A percentile compares a stretch with the other conserved stretches of the same genome.
These are phyloP conservation scores for Tubosaeta sp. DNA, from an alignment of 768 basidiomycete genomes.

Conservation along the genomic window DNA sequence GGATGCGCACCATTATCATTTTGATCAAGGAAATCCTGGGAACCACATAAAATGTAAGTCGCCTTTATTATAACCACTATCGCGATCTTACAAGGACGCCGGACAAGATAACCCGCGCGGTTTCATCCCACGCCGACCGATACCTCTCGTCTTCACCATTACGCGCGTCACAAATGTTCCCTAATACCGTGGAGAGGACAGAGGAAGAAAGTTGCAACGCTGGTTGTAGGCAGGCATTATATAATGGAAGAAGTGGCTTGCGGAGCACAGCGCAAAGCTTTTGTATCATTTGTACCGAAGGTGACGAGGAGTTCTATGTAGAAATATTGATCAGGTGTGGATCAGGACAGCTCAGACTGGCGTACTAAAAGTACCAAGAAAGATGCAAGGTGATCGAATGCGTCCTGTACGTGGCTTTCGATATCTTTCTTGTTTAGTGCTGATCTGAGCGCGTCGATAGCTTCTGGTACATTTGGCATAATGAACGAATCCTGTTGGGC, in stretches of 20 bases:
- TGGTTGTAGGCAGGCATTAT: slow-evolving; percentile 34
- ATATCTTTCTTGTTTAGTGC: slow-evolving; percentile 27
- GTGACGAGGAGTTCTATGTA: slow-evolving; percentile 35
- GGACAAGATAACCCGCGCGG: slow-evolving; percentile 46
- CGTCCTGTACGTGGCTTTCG: slow-evolving; percentile 30
- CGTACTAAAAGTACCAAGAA: slow-evolving; percentile 43
- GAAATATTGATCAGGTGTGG: background rate
- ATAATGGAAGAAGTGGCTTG: slow-evolving; percentile 41
- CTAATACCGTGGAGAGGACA: slow-evolving; percentile 39
- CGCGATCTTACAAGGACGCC: slow-evolving; percentile 42
- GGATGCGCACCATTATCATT: slow-evolving; percentile 15
- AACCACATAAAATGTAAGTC: slow-evolving; percentile 12
- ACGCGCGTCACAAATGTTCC: slow-evolving; percentile 33
- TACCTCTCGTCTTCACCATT: slow-evolving; percentile 17
- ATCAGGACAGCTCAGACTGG: slow-evolving; percentile 3
- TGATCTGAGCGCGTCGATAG: slow-evolving; percentile 31
- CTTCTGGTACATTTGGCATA: slow-evolving; percentile 26
- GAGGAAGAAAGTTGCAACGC: slow-evolving; percentile 40
- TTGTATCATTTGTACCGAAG: slow-evolving; percentile 34
- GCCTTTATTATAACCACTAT: background rate
- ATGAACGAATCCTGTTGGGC: background rate
- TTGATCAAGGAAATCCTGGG: slow-evolving; percentile 24
- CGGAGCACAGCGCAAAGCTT: slow-evolving; percentile 41
- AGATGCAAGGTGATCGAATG: slow-evolving; percentile 39
- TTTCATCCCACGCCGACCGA: slow-evolving; percentile 40